Conservation (phyloP, 768 basidiomycete genomes). For the Rhodotorula sphaerocarpa region DNA sequence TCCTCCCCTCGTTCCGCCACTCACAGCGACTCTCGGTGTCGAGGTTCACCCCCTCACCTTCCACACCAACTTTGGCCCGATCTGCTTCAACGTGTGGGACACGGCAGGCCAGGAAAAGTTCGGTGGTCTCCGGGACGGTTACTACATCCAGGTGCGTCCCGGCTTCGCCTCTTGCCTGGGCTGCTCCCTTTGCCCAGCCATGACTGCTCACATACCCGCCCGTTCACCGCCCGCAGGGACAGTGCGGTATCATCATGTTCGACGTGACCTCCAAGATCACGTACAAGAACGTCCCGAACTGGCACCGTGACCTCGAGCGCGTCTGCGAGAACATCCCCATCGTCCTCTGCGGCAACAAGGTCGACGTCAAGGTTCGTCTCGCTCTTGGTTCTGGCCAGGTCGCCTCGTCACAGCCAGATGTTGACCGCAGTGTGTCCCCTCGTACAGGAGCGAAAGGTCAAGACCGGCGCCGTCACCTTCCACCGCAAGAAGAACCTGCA, state of each 20-base stretch:
- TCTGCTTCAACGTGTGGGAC: conserved; percentile 99
- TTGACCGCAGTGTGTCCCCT: background rate
- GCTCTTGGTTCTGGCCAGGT: too few species aligned
- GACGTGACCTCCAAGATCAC: conserved; percentile 98
- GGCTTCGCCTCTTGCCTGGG: background rate
- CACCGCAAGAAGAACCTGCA: conserved; percentile 99
- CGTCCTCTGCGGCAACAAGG: conserved; percentile 98
- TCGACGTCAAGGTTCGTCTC: conserved; percentile 82
- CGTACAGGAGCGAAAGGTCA: conserved; percentile 92
- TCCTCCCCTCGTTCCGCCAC: background rate
- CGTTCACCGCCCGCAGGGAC: conserved; percentile 82
- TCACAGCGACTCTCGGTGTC: conserved; percentile 90
- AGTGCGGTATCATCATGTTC: conserved; percentile 99
- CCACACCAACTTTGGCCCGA: conserved; percentile 96
- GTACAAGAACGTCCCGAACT: conserved; percentile 99
- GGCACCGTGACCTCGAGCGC: conserved; percentile 96
- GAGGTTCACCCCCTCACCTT: conserved; percentile 94
- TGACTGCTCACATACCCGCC: background rate
- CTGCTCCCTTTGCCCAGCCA: background rate
- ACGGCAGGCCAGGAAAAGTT: conserved; percentile 99
- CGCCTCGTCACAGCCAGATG: background rate
- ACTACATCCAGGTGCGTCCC: conserved; percentile 72
- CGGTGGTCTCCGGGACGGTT: conserved; percentile 93
- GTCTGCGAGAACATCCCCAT: conserved; percentile 99
- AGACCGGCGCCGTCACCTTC: conserved; percentile 97